Percentiles rank a stretch among this genome's conserved stretches.
phyloP scores from a whole-genome alignment of 176 grass and related monocot species.

The Ensete ventricosum region DNA sequence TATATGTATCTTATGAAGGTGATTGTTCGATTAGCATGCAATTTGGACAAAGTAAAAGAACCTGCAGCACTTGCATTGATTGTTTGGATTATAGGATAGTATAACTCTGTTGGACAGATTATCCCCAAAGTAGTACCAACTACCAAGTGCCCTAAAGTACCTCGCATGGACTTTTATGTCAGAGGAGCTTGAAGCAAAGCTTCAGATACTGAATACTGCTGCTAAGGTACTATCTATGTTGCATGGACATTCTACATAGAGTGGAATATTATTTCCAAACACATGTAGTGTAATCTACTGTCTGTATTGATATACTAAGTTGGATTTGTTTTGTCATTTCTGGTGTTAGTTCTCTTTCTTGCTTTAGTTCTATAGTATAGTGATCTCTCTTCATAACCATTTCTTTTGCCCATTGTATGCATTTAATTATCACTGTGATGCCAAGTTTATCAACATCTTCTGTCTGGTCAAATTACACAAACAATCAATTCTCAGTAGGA shows the following conservation, averaged over 20 bases:
- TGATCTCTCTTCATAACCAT: too few relatives aligned
- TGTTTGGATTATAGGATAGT: slow-evolving; percentile 85
- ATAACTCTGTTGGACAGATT: slow-evolving; percentile 53
- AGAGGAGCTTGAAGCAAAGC: slow-evolving; percentile 66
- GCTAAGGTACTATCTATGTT: slow-evolving; percentile 43
- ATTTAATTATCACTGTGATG: background rate
- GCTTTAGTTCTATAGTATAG: too few relatives aligned
- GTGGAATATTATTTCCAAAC: too few relatives aligned
- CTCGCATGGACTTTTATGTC: slow-evolving; percentile 68
- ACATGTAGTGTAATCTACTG: too few relatives aligned
- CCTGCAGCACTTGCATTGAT: slow-evolving; percentile 65
- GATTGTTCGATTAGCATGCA: slow-evolving; percentile 61
- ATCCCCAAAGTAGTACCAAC: slow-evolving; percentile 64
- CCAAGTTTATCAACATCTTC: too few relatives aligned
- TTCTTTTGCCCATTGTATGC: background rate
- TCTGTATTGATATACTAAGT: too few relatives aligned
- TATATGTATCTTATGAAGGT: slow-evolving; percentile 44
- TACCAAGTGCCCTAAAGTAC: slow-evolving; percentile 72
- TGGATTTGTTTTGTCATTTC: too few relatives aligned
- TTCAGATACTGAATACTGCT: slow-evolving; percentile 87
- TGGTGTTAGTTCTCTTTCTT: too few relatives aligned
- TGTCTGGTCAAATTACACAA: too few relatives aligned
- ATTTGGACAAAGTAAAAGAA: slow-evolving; percentile 70
- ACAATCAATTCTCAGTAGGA: too few relatives aligned
- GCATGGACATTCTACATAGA: background rate